phyloP scores from a whole-genome alignment of 148 eudicot genomes.

The Rhododendron molle region DNA sequence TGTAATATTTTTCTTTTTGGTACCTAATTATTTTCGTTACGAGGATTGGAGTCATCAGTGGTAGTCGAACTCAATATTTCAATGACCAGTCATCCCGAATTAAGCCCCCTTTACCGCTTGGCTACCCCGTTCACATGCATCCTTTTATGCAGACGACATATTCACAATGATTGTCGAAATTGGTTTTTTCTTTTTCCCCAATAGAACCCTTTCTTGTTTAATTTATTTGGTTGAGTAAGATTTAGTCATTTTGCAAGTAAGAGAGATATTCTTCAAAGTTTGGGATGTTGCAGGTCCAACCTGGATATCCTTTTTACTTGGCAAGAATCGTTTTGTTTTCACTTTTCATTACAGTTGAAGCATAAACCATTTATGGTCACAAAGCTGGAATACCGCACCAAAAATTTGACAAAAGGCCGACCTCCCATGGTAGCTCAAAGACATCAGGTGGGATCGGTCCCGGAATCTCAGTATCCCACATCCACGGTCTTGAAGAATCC shows the following conservation, averaged over 20 bases:
- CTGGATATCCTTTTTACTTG: not conserved
- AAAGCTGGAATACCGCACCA: not conserved
- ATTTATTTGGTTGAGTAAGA: not conserved
- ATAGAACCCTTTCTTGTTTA: not conserved
- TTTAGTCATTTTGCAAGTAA: not conserved
- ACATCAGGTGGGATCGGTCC: not conserved
- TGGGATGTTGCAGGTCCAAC: not conserved
- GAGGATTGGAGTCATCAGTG: not conserved
- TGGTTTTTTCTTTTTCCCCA: not conserved
- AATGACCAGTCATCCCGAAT: not conserved
- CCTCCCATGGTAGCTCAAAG: not conserved
- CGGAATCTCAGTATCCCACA: not conserved
- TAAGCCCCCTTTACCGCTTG: not conserved
- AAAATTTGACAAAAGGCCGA: not conserved
- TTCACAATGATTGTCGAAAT: not conserved
- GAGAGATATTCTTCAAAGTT: not conserved
- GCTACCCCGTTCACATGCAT: not conserved
- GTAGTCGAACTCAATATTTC: not conserved
- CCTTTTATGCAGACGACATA: not conserved
- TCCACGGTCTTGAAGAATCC: not conserved
- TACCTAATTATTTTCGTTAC: not conserved
- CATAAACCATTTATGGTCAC: not conserved
- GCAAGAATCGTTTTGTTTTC: not conserved
- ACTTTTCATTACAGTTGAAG: not conserved
- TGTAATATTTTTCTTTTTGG: not conserved